Base-by-base conservation (phyloP, 306 rosid species). In the Quercus variabilis region DNA sequence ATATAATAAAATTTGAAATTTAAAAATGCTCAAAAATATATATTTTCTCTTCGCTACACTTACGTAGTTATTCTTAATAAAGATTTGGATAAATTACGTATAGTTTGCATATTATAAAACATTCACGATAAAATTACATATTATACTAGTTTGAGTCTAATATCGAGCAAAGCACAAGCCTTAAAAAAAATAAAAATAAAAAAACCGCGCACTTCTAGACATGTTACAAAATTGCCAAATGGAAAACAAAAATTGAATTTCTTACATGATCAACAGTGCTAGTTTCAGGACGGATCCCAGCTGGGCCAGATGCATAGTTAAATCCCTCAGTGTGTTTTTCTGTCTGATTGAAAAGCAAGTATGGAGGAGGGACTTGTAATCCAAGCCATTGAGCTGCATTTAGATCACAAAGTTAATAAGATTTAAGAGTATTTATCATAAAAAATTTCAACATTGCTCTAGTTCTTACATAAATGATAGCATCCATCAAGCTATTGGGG, bases 341-440 rank as follows among this genome's bases (percentile, higher is more conserved):
- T n/a, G 30, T 8, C 6, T 41, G 12, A 46, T 49, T 46, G 19
- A 70, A 18, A n/a, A 12, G 18, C 56, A 70, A 46, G 74, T 43
- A 70, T 46, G 74, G 23, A 21, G 31, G 74, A 28, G 74, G 56
- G 33, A 55, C 23, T 51, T 46, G 55, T 21, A 70, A 1, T 43
- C 74, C 74, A 5, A 70, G 58, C 56, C 33, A 70, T 70, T 70
- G n/a, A 70, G 74, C 74, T 70, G 58, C 38, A 70, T 68, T 18
- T n/a, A 43, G 4, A 41, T 10, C 18, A 19, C 31, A 43, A 69
- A 41, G 55, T 12, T 52, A 69, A 18, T 21, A 43, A n/a, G 12
- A 69, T 21, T 41, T 20, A n/a, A 57, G 20, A 5, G 25, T 17
- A 5, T 17, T 57, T 14, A 57, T 19, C 25, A 17, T 18, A 57